Percentiles rank a stretch among this genome's conserved stretches.
Evolutionary conservation across 2,329 filamentous ascomycete species (phyloP).

Genomic region (Talaromyces funiculosus): DNA sequence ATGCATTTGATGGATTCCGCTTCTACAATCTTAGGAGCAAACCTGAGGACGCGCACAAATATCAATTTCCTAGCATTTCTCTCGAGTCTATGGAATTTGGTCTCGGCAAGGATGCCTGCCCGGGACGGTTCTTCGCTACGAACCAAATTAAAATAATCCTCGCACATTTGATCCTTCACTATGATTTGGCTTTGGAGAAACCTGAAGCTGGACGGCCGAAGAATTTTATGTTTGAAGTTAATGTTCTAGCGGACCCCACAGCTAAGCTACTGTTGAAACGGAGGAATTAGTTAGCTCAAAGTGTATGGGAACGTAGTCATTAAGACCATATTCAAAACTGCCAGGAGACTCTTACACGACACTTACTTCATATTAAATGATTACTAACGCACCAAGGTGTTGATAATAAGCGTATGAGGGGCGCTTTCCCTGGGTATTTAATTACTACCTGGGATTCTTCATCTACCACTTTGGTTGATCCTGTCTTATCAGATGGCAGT

Average conservation of each 20-base stretch:
- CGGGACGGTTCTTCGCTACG: conserved; percentile 27
- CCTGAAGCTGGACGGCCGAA: conserved; percentile 3
- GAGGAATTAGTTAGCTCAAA: neutral
- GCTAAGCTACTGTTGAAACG: conserved; percentile 2
- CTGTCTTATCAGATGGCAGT: neutral
- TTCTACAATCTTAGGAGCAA: conserved; percentile 7
- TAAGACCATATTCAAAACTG: neutral
- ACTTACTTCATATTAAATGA: neutral
- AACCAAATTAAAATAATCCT: conserved; percentile 24
- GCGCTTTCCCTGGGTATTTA: neutral
- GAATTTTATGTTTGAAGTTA: conserved; percentile 10
- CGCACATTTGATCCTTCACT: conserved; percentile 25
- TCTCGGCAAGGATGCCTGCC: conserved; percentile 48
- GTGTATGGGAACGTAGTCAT: neutral
- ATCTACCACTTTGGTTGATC: neutral
- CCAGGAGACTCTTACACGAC: neutral
- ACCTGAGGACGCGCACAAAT: conserved; percentile 1
- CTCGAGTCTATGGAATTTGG: conserved; percentile 27
- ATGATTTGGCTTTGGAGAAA: conserved; percentile 19
- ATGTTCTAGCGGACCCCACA: conserved; percentile 4
- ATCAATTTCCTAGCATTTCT: conserved; percentile 7
- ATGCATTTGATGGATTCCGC: conserved; percentile 6
- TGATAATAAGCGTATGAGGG: neutral
- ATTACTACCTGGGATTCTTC: neutral
- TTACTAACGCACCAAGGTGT: neutral